phyloP scores from a whole-genome alignment of 257 asterid species.

The Capsicum chinense region DNA sequence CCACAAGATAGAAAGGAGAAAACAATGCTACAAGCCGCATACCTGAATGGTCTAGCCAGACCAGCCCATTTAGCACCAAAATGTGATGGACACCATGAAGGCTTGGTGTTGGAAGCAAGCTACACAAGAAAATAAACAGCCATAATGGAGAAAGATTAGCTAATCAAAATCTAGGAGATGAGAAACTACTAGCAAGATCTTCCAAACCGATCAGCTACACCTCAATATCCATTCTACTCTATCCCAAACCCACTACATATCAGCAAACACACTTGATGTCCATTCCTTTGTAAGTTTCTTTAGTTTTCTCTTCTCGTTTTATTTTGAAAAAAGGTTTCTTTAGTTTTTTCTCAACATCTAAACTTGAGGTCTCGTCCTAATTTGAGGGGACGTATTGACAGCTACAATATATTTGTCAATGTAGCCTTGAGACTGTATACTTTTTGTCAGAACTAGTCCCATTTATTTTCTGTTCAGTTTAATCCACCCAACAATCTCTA shows the following conservation, averaged over 20 bases:
- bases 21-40: not conserved
- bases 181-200: not conserved
- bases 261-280: not conserved
- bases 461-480: not conserved
- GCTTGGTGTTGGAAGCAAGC: conserved; percentile 47
- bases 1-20: not conserved
- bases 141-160: not conserved
- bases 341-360: not conserved
- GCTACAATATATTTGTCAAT: not conserved
- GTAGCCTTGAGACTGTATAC: not conserved
- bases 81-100: conserved; percentile 37
- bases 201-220: not conserved
- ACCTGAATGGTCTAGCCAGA: conserved; percentile 54
- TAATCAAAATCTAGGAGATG: not conserved
- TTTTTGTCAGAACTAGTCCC: not conserved
- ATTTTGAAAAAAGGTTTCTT: not conserved
- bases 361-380: not conserved
- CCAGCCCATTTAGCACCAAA: conserved; percentile 45
- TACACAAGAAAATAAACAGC: conserved; percentile 27
- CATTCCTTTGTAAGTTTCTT: not conserved
- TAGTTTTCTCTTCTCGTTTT: no score
- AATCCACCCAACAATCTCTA: not conserved
- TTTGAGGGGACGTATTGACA: not conserved
- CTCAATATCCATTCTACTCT: not conserved
- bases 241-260: not conserved